Percentiles rank a stretch among this genome's conserved stretches.
phyloP scores from a whole-genome alignment of 2,329 filamentous ascomycete genomes.

The Aureobasidium sp. region DNA sequence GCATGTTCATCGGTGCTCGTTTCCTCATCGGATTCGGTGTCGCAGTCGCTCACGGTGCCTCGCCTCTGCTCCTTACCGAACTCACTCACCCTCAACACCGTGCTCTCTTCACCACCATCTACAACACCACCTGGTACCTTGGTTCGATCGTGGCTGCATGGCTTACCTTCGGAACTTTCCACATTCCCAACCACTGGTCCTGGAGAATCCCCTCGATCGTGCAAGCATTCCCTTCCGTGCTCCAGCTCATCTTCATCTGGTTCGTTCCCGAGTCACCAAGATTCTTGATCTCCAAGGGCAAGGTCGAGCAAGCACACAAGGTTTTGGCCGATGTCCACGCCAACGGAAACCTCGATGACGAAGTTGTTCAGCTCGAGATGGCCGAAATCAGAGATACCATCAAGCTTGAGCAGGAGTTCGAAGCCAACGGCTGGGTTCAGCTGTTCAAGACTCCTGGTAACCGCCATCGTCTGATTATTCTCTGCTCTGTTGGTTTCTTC shows the following conservation, averaged over 20 bases:
- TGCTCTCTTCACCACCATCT: constrained; percentile 40
- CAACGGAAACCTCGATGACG: constrained; percentile 36
- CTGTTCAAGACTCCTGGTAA: constrained; percentile 45
- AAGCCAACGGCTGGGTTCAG: constrained; percentile 38
- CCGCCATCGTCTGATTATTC: constrained; percentile 45
- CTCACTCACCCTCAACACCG: constrained; percentile 42
- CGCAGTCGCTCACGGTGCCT: constrained; percentile 32
- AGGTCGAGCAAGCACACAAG: constrained; percentile 40
- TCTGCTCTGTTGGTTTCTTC: constrained; percentile 47
- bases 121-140: constrained; percentile 33
- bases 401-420: constrained; percentile 38
- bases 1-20: constrained; percentile 40
- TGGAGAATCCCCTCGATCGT: constrained; percentile 19
- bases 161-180: constrained; percentile 17
- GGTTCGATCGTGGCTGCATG: constrained; percentile 18
- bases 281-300: constrained; percentile 47
- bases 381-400: constrained; percentile 44
- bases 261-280: constrained; percentile 51
- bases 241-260: constrained; percentile 39
- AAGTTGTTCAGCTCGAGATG: constrained; percentile 40
- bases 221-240: constrained; percentile 16
- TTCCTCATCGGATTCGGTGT: constrained; percentile 41
- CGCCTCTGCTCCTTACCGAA: constrained; percentile 30
- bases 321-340: constrained; percentile 47
- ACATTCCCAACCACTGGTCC: constrained; percentile 16